These are phyloP conservation scores for Macadamia tetraphylla DNA, from an alignment of 164 flowering plant genomes.

Conservation along the genomic window DNA sequence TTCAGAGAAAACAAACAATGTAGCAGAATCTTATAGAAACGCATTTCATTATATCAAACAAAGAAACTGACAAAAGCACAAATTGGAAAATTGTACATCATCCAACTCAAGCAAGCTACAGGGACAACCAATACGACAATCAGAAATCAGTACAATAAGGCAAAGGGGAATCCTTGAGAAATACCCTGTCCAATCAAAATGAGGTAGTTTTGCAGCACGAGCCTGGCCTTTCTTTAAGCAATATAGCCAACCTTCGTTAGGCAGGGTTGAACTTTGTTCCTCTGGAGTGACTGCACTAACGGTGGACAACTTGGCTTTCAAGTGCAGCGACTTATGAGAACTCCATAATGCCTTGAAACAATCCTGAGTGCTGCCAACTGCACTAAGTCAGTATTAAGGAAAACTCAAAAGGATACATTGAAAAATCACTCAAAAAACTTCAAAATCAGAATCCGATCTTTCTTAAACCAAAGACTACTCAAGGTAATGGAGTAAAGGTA, in stretches of 20 bases:
- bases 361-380: constrained; percentile 69
- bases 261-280: constrained; percentile 34
- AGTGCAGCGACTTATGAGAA: constrained; percentile 80
- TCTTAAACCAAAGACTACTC: background rate
- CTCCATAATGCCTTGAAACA: constrained; percentile 97
- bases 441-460: background rate
- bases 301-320: constrained; percentile 52
- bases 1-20: no score
- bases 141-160: background rate
- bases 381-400: constrained; percentile 1
- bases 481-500: background rate
- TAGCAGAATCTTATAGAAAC: no score
- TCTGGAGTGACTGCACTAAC: constrained; percentile 22
- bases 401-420: background rate
- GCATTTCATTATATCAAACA: background rate
- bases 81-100: background rate
- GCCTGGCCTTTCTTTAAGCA: constrained; percentile 83
- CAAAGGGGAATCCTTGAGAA: constrained; percentile 6
- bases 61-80: background rate
- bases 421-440: background rate
- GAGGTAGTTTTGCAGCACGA: constrained; percentile 67
- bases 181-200: constrained; percentile 98
- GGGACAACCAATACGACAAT: background rate
- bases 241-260: constrained; percentile 70
- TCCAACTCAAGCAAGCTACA: background rate